A percentile compares a stretch with the other conserved stretches of the same genome.
Evolutionary conservation across 202 grass and related monocot genomes (phyloP).

Genomic region (Digitaria exilis): DNA sequence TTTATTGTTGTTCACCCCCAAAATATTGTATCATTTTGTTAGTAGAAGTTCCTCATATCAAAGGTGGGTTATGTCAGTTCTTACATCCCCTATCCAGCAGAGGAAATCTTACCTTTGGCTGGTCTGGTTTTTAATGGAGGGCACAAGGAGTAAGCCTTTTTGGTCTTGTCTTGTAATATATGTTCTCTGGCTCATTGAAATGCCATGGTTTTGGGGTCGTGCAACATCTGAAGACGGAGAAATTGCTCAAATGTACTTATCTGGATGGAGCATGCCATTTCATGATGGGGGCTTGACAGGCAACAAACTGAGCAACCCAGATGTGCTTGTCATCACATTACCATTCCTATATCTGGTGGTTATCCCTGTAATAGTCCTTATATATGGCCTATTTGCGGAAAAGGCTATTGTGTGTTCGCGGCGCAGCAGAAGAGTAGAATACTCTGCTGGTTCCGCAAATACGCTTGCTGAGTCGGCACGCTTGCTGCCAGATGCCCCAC

Average conservation of each 20-base stretch:
- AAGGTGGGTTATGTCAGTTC: constrained; percentile 48
- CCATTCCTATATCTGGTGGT: constrained; percentile 87
- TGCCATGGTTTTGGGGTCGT: constrained; percentile 89
- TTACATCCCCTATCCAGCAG: constrained; percentile 45
- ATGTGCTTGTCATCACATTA: constrained; percentile 81
- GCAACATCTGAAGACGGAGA: constrained; percentile 74
- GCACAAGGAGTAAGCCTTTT: constrained; percentile 61
- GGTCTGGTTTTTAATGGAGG: constrained; percentile 69
- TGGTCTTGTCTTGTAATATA: constrained; percentile 69
- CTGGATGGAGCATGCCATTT: constrained; percentile 67
- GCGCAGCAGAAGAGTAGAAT: constrained; percentile 32
- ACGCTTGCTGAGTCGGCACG: background rate
- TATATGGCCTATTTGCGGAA: constrained; percentile 73
- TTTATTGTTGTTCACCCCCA: constrained; percentile 50
- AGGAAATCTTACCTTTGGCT: constrained; percentile 53
- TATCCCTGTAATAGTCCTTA: constrained; percentile 54
- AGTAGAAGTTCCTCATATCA: constrained; percentile 48
- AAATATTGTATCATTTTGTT: constrained; percentile 59
- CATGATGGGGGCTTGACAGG: constrained; percentile 4
- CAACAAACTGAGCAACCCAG: constrained; percentile 54
- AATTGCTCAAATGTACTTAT: constrained; percentile 74
- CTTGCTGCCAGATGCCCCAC: constrained; percentile 1
- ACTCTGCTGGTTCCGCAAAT: background rate
- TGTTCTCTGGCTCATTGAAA: constrained; percentile 63
- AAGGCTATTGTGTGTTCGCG: constrained; percentile 42